A percentile compares a stretch with the other conserved stretches of the same genome.
Conservation (phyloP, 805 yeast genomes). For the Starmerella potacharoeniae region DNA sequence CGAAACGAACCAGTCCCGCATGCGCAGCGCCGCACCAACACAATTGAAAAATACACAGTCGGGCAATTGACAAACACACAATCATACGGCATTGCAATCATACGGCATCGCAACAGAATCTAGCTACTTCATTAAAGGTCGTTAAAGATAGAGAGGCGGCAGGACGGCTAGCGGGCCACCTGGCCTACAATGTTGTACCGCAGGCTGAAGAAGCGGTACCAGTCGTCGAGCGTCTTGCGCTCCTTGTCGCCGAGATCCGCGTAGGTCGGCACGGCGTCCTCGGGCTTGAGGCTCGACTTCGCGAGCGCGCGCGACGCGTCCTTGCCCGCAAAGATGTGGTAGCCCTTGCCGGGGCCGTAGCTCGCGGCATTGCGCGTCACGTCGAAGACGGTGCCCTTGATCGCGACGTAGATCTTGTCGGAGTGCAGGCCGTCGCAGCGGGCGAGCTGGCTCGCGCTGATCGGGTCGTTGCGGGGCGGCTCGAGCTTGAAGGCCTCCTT, state of each 20-base stretch:
- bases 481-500: conserved; percentile 42
- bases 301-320: conserved; percentile 73
- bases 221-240: conserved; percentile 51
- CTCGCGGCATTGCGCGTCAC: conserved; percentile 54
- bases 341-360: conserved; percentile 69
- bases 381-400: conserved; percentile 68
- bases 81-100: not conserved
- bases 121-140: conserved; percentile 1
- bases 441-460: conserved; percentile 35
- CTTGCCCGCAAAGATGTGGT: conserved; percentile 59
- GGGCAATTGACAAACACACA: too few relatives aligned
- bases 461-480: conserved; percentile 39
- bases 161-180: conserved; percentile 1
- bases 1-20: too few relatives aligned
- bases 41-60: too few relatives aligned
- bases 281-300: conserved; percentile 46
- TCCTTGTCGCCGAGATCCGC: conserved; percentile 47
- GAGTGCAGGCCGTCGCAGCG: conserved; percentile 36
- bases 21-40: too few relatives aligned
- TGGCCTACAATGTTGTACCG: conserved; percentile 40
- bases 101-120: not conserved
- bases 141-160: not conserved
- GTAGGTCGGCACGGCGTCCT: conserved; percentile 35
- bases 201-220: conserved; percentile 55
- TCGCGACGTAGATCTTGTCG: conserved; percentile 53